phyloP scores from a whole-genome alignment of 192 early-diverging fungal species.

The Entomortierella parvispora region DNA sequence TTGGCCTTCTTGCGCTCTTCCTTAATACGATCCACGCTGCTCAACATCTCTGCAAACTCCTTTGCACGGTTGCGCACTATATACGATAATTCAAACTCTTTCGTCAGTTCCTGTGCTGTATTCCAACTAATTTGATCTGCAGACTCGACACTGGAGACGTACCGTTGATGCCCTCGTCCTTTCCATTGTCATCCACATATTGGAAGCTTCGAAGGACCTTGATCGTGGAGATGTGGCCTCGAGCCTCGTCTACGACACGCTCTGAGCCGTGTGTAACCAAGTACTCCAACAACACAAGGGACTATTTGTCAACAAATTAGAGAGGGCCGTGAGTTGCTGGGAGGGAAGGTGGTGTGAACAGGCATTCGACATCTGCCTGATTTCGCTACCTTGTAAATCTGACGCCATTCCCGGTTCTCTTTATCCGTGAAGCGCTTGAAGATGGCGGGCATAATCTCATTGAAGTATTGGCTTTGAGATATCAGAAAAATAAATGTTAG shows the following conservation, averaged over 20 bases:
- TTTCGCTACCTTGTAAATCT: constrained; percentile 90
- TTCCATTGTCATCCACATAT: constrained; percentile 91
- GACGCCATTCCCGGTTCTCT: constrained; percentile 86
- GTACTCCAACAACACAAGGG: constrained; percentile 93
- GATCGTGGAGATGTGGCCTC: constrained; percentile 87
- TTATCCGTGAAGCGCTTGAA: constrained; percentile 90
- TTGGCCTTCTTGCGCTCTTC: constrained; percentile 91
- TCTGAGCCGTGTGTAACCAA: constrained; percentile 95
- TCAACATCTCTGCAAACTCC: constrained; percentile 87
- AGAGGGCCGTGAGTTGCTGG: neutral
- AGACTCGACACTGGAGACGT: constrained; percentile 15
- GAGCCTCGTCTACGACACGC: constrained; percentile 89
- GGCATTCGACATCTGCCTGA: too few species aligned
- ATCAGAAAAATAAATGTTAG: neutral
- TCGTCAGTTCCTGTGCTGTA: too few species aligned
- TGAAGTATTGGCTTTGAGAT: constrained; percentile 80
- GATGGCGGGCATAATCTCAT: constrained; percentile 95
- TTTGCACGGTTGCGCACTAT: constrained; percentile 88
- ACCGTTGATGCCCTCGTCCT: constrained; percentile 98
- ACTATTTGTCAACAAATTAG: constrained; percentile 55
- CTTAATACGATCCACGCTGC: constrained; percentile 80
- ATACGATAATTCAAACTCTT: neutral
- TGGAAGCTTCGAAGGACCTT: constrained; percentile 90
- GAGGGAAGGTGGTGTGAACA: too few species aligned
- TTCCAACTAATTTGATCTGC: too few species aligned